A percentile compares a stretch with the other conserved stretches of the same genome.
Evolutionary conservation across 1,284 basidiomycete species (phyloP).

Genomic region (Meira miltonrushii): DNA sequence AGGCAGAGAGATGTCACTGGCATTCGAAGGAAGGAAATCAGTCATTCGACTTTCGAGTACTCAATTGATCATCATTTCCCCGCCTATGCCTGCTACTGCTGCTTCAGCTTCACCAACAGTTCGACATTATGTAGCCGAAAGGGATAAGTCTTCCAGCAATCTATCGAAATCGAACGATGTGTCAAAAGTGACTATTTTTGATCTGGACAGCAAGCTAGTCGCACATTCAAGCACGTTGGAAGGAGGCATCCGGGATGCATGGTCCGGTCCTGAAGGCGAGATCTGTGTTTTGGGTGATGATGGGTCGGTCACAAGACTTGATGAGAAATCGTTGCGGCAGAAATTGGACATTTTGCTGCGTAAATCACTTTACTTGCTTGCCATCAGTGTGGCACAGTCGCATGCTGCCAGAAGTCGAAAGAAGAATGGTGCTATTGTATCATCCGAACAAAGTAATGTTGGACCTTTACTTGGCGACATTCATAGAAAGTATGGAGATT

Average conservation of each 20-base stretch:
- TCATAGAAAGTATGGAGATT: conserved; percentile 72
- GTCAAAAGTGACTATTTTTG: conserved; percentile 81
- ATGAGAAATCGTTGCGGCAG: conserved; percentile 39
- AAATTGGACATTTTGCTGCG: conserved; percentile 46
- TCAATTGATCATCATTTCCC: conserved; percentile 70
- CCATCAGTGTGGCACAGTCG: conserved; percentile 37
- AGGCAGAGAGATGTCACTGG: conserved; percentile 77
- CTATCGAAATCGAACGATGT: conserved; percentile 57
- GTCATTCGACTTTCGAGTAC: conserved; percentile 33
- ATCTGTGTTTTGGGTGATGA: conserved; percentile 36
- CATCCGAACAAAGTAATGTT: conserved; percentile 22
- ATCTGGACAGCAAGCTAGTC: conserved; percentile 81
- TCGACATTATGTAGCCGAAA: conserved; percentile 61
- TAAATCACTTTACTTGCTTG: conserved; percentile 41
- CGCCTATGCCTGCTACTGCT: conserved; percentile 68
- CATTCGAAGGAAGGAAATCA: conserved; percentile 54
- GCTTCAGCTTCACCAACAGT: conserved; percentile 68
- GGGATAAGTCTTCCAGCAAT: conserved; percentile 9
- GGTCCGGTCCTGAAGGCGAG: conserved; percentile 16
- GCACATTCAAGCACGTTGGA: conserved; percentile 59
- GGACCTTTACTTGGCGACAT: conserved; percentile 45
- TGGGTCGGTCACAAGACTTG: conserved; percentile 23
- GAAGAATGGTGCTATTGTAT: conserved; percentile 12
- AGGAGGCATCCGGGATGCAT: conserved; percentile 27
- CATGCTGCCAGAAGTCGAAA: conserved; percentile 23